Evolutionary conservation across 148 eudicot genomes (phyloP).

Genomic region (Dianthus caryophyllus): DNA sequence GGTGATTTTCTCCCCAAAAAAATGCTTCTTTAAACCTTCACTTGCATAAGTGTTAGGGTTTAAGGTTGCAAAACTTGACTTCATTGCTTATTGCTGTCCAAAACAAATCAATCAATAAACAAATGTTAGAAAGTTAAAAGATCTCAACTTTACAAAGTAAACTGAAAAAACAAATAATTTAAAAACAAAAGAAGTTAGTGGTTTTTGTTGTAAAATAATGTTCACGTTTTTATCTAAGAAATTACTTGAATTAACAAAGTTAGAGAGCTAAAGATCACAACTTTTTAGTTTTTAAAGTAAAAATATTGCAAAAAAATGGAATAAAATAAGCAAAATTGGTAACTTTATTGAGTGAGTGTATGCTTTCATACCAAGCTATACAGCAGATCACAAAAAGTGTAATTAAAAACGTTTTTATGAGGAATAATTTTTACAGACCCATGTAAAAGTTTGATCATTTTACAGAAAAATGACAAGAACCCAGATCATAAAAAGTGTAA

Average conservation of each 20-base stretch:
- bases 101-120: too few relatives aligned
- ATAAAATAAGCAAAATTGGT: neutral
- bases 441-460: constrained; percentile 1
- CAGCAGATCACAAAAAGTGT: neutral
- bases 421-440: constrained; percentile 1
- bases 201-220: too few relatives aligned
- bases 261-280: constrained; percentile 20
- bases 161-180: too few relatives aligned
- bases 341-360: constrained; percentile 8
- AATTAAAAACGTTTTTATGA: neutral
- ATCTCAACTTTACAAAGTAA: constrained; percentile 10
- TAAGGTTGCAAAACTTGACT: constrained; percentile 20
- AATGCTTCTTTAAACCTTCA: constrained; percentile 14
- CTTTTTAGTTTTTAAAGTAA: too few relatives aligned
- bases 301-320: too few relatives aligned
- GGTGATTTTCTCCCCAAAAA: constrained; percentile 34
- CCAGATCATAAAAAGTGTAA: constrained; percentile 18
- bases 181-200: too few relatives aligned
- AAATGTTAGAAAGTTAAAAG: too few relatives aligned
- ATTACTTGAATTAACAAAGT: constrained; percentile 7
- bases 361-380: neutral
- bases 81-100: constrained; percentile 16
- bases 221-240: too few relatives aligned
- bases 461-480: constrained; percentile 3
- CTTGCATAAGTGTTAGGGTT: constrained; percentile 12